Percentiles rank a stretch among this genome's conserved stretches.
Evolutionary conservation across 2,329 filamentous ascomycete genomes (phyloP).

Genomic region (Sclerotinia subarctica): DNA sequence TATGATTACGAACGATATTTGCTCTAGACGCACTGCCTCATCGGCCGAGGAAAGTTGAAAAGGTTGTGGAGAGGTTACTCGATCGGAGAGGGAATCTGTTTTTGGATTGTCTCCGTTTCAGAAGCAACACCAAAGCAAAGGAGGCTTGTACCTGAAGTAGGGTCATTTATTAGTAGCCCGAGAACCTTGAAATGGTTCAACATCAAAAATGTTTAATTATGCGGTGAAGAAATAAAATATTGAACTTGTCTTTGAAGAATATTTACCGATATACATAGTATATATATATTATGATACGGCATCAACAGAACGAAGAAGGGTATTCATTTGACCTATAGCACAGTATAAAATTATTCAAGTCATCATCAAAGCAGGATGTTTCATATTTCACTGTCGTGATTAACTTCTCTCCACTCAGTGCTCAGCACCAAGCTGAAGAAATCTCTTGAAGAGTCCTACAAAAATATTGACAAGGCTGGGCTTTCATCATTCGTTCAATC

Average conservation of each 20-base stretch:
- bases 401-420: background rate
- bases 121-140: background rate
- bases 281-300: background rate
- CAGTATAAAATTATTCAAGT: background rate
- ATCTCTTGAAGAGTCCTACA: background rate
- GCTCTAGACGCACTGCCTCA: constrained; percentile 7
- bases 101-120: background rate
- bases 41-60: background rate
- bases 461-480: background rate
- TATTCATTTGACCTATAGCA: background rate
- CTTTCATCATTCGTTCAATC: background rate
- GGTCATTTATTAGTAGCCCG: background rate
- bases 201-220: background rate
- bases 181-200: background rate
- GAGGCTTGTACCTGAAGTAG: constrained; percentile 10
- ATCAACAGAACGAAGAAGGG: background rate
- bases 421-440: background rate
- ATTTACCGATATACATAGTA: background rate
- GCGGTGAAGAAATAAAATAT: background rate
- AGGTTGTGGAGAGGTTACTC: background rate
- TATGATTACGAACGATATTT: background rate
- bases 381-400: background rate
- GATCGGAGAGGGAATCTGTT: background rate
- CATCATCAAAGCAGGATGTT: background rate
- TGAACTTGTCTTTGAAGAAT: background rate